Base-by-base conservation (phyloP, 2,329 filamentous ascomycete species). In the Aspergillus luchuensis region DNA sequence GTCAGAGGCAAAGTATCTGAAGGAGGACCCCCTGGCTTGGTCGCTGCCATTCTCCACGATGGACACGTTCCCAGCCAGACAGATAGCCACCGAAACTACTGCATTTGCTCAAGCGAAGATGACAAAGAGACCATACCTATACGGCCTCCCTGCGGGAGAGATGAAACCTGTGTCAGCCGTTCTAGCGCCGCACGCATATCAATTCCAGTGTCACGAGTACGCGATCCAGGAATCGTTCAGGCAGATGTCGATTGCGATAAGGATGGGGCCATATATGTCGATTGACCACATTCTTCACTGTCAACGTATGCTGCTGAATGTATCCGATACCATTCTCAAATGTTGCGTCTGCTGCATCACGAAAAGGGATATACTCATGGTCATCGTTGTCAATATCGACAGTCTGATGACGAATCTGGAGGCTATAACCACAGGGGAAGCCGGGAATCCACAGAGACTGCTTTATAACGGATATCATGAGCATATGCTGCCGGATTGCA, bases 321-420 rank as follows among this genome's bases (percentile, higher is more conserved):
- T 72, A 33, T 66, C 69, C 5, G 69, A 74, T 21, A 67, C 64
- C 2, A 70, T 74, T 17, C 61, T 75, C 11, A 68, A 70, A 41
- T 75, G 73, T 56, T 58, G 53, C 23, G 39, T 66, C 10, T 74
- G 72, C 56, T 69, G 63, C 6, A 66, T 66, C 13, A 63, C 63
- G 3, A 63, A 68, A 47, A 60, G 65, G 5, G 69, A 71, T 11
- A 59, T 73, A 25, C 66, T 75, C 13, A 74, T 72, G 62, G 53
- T 74, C 5, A 63, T 74, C 4, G 63, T 74, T 13, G 64, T 74
- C 45, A 67, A 67, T 1, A 72, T 74, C 38, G 73, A 75, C 47
- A 70, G 66, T 45, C 56, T 73, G 15, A 59, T 72, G 2, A 67
- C 66, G 1, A 63, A 64, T 2, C 62, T 75, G 2, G 72, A 74